Conservation (phyloP, 768 basidiomycete species). For the Tylopilus intermedius region DNA sequence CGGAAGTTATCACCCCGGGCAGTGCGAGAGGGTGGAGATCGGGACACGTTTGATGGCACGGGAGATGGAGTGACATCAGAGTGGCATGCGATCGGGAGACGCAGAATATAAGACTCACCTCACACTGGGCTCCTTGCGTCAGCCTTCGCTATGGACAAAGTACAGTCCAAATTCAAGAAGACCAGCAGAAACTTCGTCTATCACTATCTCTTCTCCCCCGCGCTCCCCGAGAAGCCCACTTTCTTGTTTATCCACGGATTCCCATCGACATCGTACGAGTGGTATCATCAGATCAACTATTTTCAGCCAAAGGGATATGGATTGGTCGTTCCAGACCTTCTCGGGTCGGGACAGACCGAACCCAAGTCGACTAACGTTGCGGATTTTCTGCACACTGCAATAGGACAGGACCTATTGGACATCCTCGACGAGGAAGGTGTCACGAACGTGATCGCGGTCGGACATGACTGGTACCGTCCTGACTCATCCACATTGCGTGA, state of each 20-base stretch:
- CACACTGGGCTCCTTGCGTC: neutral
- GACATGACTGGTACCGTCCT: constrained; percentile 37
- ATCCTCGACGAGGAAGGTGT: constrained; percentile 35
- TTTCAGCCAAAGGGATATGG: constrained; percentile 39
- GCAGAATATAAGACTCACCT: constrained; percentile 2
- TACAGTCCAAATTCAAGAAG: constrained; percentile 31
- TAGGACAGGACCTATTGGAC: constrained; percentile 34
- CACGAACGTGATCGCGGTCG: constrained; percentile 31
- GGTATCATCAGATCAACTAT: constrained; percentile 38
- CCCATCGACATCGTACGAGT: constrained; percentile 39
- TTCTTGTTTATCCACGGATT: constrained; percentile 44
- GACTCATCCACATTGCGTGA: neutral
- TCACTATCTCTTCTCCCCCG: constrained; percentile 31
- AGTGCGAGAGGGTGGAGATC: constrained; percentile 16
- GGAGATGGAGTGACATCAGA: constrained; percentile 6
- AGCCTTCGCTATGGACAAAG: constrained; percentile 20
- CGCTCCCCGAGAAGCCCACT: constrained; percentile 30
- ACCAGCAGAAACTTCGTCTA: constrained; percentile 34
- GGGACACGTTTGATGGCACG: constrained; percentile 15
- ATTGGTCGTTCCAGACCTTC: constrained; percentile 43
- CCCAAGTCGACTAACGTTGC: constrained; percentile 34
- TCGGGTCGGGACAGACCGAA: constrained; percentile 42
- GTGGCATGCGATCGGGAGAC: constrained; percentile 13
- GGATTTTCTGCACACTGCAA: constrained; percentile 24
- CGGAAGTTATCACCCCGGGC: constrained; percentile 9